Base-by-base conservation (phyloP, 2,329 filamentous ascomycete genomes). In the Cryphonectria carpinicola region DNA sequence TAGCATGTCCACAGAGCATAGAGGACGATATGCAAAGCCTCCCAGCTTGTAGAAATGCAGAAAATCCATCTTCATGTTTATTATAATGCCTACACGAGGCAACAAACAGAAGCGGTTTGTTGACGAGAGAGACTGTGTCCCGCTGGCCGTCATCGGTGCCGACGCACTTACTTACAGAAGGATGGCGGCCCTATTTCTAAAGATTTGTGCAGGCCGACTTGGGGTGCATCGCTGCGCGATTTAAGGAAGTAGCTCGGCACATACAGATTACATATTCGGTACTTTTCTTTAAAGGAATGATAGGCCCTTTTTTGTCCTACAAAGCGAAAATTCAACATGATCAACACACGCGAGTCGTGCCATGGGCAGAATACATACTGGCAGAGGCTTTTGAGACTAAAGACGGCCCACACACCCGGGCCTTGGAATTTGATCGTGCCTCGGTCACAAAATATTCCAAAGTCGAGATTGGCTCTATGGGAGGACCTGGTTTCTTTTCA, bases 181-280 rank as follows among this genome's bases (percentile, higher is more conserved):
- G 25, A 58, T 35, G 52, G 11, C 49, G 49, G 49, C 6, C 49
- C n/a, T 25, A 32, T 56, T 14, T 11, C 52, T 28, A 56, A 17
- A 28, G n/a, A 28, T 17, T 32, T 32, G 52, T 28, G 5, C 52
- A 28, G 25, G 54, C 54, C 14, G 28, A 4, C 25, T 32, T 4
- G 25, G 54, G 54, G 25, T 35, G 28, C 19, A 39, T 61, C 58
- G 19, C 35, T 61, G 58, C 58, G 58, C 35, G 58, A 61, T 61
- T 61, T 61, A 39, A 61, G 35, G 22, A 39, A 39, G 22, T 39
- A 39, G 58, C 32, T 61, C 58, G n/a, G 58, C 19, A 39, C 22
- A 14, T 61, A 37, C 58, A 32, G 58, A 39, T 37, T 61, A 61
- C 19, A 39, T 39, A 1, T 49, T 32, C 32, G 32, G 32, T 49